phyloP scores from a whole-genome alignment of 2,329 filamentous ascomycete species.

The Fusarium paranaense region DNA sequence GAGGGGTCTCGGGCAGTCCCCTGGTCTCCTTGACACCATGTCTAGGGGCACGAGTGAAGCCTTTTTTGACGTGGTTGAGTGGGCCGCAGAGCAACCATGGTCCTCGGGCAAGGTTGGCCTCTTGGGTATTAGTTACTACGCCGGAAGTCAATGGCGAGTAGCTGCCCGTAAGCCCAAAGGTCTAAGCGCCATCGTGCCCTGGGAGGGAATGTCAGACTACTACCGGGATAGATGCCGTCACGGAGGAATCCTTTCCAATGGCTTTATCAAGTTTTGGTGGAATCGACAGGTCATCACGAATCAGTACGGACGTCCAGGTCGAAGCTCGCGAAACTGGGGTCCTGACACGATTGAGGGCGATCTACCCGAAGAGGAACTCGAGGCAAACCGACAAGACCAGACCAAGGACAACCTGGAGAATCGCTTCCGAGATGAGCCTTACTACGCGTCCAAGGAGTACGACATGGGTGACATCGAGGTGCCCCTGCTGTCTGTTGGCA shows the following conservation, averaged over 20 bases:
- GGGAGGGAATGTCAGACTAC: constrained; percentile 66
- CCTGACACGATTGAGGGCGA: constrained; percentile 69
- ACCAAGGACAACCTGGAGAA: constrained; percentile 60
- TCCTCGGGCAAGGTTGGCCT: constrained; percentile 61
- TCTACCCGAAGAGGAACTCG: constrained; percentile 63
- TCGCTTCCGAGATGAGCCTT: constrained; percentile 70
- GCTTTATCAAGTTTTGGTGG: constrained; percentile 60
- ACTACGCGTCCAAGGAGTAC: constrained; percentile 75
- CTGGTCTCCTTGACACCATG: constrained; percentile 62
- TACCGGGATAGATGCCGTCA: constrained; percentile 70
- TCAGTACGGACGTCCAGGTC: constrained; percentile 72
- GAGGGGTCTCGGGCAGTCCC: constrained; percentile 60
- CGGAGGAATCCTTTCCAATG: constrained; percentile 70
- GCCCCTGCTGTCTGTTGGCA: constrained; percentile 74
- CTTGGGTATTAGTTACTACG: constrained; percentile 62
- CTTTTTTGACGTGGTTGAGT: constrained; percentile 63
- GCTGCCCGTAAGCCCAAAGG: constrained; percentile 60
- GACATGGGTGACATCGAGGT: constrained; percentile 74
- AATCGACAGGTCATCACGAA: constrained; percentile 56
- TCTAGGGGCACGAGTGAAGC: constrained; percentile 59
- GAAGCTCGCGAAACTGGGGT: constrained; percentile 64
- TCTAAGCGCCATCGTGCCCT: constrained; percentile 59
- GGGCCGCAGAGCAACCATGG: constrained; percentile 59
- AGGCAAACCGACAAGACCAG: constrained; percentile 61
- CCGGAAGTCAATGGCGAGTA: constrained; percentile 61